A percentile compares a stretch with the other conserved stretches of the same genome.
Conservation (phyloP, 2,329 filamentous ascomycete species). For the Leptographium lundbergii region DNA sequence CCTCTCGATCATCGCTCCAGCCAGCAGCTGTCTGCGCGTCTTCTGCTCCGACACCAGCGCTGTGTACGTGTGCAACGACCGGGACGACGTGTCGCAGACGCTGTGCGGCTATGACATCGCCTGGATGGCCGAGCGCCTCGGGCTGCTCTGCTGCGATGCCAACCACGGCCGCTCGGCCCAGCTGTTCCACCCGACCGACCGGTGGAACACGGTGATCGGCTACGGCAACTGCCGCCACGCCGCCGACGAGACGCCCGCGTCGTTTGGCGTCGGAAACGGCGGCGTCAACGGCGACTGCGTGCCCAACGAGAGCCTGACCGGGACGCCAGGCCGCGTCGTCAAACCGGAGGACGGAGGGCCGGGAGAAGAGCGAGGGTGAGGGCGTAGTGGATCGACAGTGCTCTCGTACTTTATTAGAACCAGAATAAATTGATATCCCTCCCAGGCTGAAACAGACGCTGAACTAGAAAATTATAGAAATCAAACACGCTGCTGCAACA, state of each 20-base stretch:
- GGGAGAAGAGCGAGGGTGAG: too few species aligned
- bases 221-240: constrained; percentile 13
- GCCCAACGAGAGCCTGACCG: not conserved
- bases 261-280: constrained; percentile 7
- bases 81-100: not conserved
- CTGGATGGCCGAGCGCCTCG: constrained; percentile 9
- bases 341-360: too few species aligned
- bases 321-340: not conserved
- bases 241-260: constrained; percentile 4
- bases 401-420: too few species aligned
- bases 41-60: constrained; percentile 12
- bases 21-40: constrained; percentile 7
- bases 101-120: constrained; percentile 6
- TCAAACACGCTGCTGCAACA: too few species aligned
- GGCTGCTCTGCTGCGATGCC: constrained; percentile 10
- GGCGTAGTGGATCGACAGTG: too few species aligned
- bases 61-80: constrained; percentile 11
- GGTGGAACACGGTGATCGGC: constrained; percentile 9
- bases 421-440: too few species aligned
- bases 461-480: too few species aligned
- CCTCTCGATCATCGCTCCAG: not conserved
- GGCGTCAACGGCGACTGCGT: constrained; percentile 10
- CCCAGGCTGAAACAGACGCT: too few species aligned
- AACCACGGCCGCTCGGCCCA: constrained; percentile 9
- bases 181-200: constrained; percentile 9